These are phyloP conservation scores for Phytophthora colocasiae DNA, from an alignment of 352 stramenopile genomes.

Conservation along the genomic window DNA sequence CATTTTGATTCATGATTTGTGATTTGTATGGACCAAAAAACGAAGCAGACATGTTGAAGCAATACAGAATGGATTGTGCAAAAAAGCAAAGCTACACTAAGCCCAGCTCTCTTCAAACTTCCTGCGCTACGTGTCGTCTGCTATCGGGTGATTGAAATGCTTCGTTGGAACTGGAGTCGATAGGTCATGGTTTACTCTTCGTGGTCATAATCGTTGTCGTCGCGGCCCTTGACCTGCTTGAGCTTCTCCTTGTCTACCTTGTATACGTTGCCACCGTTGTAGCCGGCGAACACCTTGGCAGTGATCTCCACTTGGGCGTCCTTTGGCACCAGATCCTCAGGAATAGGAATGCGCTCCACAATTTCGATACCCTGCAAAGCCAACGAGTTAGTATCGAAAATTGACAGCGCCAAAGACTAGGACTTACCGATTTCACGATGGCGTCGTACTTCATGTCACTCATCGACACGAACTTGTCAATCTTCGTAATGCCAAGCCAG, in stretches of 20 bases:
- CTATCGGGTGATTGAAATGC: constrained; percentile 5
- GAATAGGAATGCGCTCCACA: constrained; percentile 98
- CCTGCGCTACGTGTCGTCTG: constrained; percentile 15
- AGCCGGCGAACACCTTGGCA: constrained; percentile 95
- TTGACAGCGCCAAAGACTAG: background rate
- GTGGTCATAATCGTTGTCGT: constrained; percentile 71
- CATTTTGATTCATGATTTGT: constrained; percentile 13
- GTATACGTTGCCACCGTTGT: constrained; percentile 92
- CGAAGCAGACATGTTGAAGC: constrained; percentile 8
- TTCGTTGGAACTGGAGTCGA: constrained; percentile 22
- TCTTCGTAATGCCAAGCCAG: constrained; percentile 97
- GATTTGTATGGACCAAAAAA: constrained; percentile 17
- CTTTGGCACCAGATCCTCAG: constrained; percentile 96
- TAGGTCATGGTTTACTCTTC: constrained; percentile 27
- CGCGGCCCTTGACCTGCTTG: constrained; percentile 94
- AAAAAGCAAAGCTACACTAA: constrained; percentile 17
- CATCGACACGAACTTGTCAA: constrained; percentile 97
- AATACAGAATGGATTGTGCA: constrained; percentile 15
- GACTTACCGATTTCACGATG: constrained; percentile 94
- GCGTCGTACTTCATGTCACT: constrained; percentile 99
- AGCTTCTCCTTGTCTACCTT: constrained; percentile 93
- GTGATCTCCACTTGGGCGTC: constrained; percentile 99
- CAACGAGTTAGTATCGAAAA: constrained; percentile 10
- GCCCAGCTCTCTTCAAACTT: background rate
- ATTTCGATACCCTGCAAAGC: constrained; percentile 95